phyloP scores from a whole-genome alignment of 257 asterid species.

The Plantago elongata region DNA sequence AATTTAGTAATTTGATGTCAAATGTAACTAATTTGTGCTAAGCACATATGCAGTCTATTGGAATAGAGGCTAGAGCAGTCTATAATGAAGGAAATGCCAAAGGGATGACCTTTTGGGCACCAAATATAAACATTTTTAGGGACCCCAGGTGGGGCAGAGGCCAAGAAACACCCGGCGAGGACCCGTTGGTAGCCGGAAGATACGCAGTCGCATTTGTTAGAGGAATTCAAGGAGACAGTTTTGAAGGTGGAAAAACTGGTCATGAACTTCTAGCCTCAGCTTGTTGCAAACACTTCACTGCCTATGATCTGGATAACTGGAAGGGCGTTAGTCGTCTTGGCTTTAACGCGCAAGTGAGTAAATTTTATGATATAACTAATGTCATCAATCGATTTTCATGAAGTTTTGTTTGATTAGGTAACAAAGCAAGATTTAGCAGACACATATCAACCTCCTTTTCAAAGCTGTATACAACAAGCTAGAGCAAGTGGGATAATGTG shows the following conservation, averaged over 20 bases:
- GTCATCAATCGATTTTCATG: not conserved
- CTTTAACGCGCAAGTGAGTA: constrained; percentile 54
- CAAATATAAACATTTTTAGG: constrained; percentile 69
- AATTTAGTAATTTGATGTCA: not conserved
- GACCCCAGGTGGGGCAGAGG: constrained; percentile 96
- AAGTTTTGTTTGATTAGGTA: constrained; percentile 35
- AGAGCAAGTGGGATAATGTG: constrained; percentile 95
- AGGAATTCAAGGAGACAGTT: constrained; percentile 69
- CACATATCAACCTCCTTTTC: constrained; percentile 87
- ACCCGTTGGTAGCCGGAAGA: constrained; percentile 47
- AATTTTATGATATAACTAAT: too few relatives aligned
- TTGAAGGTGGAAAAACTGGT: constrained; percentile 36
- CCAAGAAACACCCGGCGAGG: constrained; percentile 89
- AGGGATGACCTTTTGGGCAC: constrained; percentile 91
- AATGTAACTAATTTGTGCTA: not conserved
- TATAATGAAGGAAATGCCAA: constrained; percentile 72
- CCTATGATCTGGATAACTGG: constrained; percentile 78
- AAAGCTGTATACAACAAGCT: constrained; percentile 59
- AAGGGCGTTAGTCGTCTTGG: constrained; percentile 35
- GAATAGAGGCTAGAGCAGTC: constrained; percentile 67
- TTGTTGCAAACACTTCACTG: constrained; percentile 85
- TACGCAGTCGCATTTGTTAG: constrained; percentile 66
- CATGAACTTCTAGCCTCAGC: constrained; percentile 65
- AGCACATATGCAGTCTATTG: constrained; percentile 37
- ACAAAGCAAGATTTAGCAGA: constrained; percentile 82